Conservation (phyloP, 305 asterid genomes). For the Fraxinus floribunda region DNA sequence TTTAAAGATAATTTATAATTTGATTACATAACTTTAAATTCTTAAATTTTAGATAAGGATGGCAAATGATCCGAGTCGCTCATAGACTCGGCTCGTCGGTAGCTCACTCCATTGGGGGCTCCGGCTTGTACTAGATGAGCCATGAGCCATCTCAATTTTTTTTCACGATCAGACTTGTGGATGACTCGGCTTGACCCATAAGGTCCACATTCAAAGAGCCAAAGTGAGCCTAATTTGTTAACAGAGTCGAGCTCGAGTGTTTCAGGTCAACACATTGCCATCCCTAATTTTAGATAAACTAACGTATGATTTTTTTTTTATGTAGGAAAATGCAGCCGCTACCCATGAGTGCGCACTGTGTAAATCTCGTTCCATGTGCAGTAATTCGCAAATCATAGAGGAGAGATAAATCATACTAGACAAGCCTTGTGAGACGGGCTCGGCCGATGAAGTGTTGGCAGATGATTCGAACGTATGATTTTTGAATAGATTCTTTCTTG, state of each 20-base stretch:
- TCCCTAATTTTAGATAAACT: not conserved
- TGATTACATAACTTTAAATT: not conserved
- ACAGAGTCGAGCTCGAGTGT: not conserved
- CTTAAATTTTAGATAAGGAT: not conserved
- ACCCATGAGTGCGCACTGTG: no score
- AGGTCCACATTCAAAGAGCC: not conserved
- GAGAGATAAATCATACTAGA: no score
- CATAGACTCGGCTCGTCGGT: not conserved
- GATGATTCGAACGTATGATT: not conserved
- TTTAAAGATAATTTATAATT: not conserved
- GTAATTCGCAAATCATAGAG: no score
- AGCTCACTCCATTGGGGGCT: not conserved
- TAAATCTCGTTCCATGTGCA: no score
- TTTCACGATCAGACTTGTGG: not conserved
- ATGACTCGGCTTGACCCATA: not conserved
- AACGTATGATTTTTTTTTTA: no score
- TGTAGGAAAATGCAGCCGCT: no score
- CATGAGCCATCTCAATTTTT: not conserved
- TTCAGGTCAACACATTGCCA: not conserved
- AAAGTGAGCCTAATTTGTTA: not conserved
- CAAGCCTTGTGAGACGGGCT: no score
- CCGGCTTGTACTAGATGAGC: not conserved
- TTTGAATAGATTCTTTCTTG: not conserved
- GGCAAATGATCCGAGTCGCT: not conserved
- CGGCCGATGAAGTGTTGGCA: no score